phyloP scores from a whole-genome alignment of 352 stramenopile species.

The Phytophthora meadii region DNA sequence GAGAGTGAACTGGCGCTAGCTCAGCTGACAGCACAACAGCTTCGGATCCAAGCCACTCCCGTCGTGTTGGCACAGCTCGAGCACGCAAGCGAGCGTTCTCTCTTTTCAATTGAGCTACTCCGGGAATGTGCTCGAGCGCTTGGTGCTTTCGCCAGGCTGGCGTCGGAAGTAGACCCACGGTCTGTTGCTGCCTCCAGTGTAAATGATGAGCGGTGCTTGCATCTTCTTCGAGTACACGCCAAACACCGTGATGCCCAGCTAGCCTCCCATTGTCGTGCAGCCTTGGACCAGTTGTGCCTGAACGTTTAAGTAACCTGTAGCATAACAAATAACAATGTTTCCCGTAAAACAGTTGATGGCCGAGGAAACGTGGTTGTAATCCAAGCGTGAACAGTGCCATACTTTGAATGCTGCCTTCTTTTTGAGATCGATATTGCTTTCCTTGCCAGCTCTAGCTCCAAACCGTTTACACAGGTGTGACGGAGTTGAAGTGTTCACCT shows the following conservation, averaged over 20 bases:
- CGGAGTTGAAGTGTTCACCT: constrained; percentile 99
- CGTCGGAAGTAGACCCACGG: constrained; percentile 36
- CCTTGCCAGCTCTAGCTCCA: not conserved
- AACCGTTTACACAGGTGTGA: constrained; percentile 44
- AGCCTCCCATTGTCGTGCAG: constrained; percentile 58
- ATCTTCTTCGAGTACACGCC: constrained; percentile 55
- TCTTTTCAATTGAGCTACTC: constrained; percentile 75
- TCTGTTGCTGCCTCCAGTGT: constrained; percentile 22
- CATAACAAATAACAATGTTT: constrained; percentile 29
- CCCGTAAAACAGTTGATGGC: not conserved
- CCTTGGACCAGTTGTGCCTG: constrained; percentile 48
- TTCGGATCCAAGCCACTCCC: constrained; percentile 51
- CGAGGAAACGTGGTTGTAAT: not conserved
- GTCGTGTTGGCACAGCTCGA: constrained; percentile 56
- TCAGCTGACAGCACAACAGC: constrained; percentile 43
- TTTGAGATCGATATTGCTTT: not conserved
- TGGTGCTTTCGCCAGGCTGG: constrained; percentile 57
- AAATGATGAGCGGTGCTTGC: constrained; percentile 39
- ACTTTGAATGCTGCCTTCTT: too few species aligned
- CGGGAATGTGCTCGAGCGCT: constrained; percentile 76
- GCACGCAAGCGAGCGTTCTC: constrained; percentile 50
- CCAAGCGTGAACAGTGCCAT: not conserved
- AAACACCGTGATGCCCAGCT: constrained; percentile 74
- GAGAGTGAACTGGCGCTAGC: constrained; percentile 47
- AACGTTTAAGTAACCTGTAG: constrained; percentile 28